Percentiles rank a stretch among this genome's conserved stretches.
Evolutionary conservation across 768 basidiomycete species (phyloP).

Genomic region (Clitopilus hobsonii): DNA sequence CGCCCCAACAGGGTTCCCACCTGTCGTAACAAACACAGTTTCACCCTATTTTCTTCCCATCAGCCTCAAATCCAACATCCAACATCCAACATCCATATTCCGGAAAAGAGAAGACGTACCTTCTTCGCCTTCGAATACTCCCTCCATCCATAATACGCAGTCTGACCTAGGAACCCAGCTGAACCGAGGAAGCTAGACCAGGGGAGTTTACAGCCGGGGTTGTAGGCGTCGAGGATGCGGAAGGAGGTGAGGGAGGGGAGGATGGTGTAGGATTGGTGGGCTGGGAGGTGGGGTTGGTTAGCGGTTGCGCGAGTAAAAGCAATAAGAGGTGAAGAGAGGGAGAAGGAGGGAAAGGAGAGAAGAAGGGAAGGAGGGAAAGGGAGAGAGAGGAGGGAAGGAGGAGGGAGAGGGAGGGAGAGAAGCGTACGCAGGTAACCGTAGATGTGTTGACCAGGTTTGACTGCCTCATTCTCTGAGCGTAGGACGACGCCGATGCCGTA

Average conservation of each 20-base stretch:
- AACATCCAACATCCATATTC: background rate
- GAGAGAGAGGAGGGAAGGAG: background rate
- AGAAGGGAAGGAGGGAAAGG: no score
- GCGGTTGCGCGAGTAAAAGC: no score
- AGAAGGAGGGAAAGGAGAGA: no score
- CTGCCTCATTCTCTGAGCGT: slow-evolving; percentile 23
- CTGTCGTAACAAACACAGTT: slow-evolving; percentile 21
- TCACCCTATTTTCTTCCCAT: slow-evolving; percentile 14
- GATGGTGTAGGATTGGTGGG: background rate
- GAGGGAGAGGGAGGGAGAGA: background rate
- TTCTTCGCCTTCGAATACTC: slow-evolving; percentile 22
- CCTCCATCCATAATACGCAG: slow-evolving; percentile 26
- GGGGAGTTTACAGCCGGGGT: no score
- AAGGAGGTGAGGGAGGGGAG: background rate
- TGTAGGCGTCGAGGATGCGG: slow-evolving; percentile 28
- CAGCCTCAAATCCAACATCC: background rate
- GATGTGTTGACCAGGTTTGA: slow-evolving; percentile 25
- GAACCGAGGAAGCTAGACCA: slow-evolving; percentile 37
- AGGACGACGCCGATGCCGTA: slow-evolving; percentile 31
- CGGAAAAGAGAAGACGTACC: slow-evolving; percentile 15
- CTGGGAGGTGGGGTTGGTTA: no score
- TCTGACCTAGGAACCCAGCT: slow-evolving; percentile 31
- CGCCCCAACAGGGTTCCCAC: slow-evolving; percentile 26
- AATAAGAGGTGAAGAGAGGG: no score
- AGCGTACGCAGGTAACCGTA: slow-evolving; percentile 21